phyloP scores from a whole-genome alignment of 2,329 filamentous ascomycete genomes.

The Endoconidiophora laricicola region DNA sequence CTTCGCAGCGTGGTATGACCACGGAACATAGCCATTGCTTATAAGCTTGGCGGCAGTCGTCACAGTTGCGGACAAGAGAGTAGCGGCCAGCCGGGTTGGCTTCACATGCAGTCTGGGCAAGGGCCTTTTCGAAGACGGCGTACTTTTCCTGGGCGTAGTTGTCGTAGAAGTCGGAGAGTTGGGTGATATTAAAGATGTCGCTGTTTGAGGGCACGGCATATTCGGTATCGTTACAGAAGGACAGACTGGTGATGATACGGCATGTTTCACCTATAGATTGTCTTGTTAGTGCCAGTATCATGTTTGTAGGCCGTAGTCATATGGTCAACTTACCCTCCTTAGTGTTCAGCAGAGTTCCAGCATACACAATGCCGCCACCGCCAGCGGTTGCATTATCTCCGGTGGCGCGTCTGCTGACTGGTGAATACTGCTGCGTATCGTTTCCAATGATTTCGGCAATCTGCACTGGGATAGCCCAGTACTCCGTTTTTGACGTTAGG shows the following conservation, averaged over 20 bases:
- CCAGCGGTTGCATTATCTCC: constrained; percentile 25
- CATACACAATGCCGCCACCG: constrained; percentile 63
- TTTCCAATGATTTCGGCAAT: constrained; percentile 34
- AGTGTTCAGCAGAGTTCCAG: constrained; percentile 56
- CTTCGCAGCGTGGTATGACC: constrained; percentile 79
- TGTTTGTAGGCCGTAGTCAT: neutral
- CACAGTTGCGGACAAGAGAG: constrained; percentile 62
- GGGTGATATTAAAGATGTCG: constrained; percentile 38
- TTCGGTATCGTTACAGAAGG: constrained; percentile 74
- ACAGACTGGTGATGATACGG: constrained; percentile 69
- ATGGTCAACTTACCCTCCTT: constrained; percentile 46
- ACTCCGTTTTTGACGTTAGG: constrained; percentile 54
- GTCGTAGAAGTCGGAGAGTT: constrained; percentile 63
- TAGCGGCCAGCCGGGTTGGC: constrained; percentile 57
- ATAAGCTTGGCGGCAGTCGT: constrained; percentile 64
- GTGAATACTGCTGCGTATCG: constrained; percentile 18
- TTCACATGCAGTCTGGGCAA: constrained; percentile 76
- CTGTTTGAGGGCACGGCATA: constrained; percentile 81
- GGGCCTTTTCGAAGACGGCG: constrained; percentile 60
- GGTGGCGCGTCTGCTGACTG: constrained; percentile 11
- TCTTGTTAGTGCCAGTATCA: neutral
- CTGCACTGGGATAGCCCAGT: constrained; percentile 57
- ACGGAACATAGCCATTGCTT: constrained; percentile 92
- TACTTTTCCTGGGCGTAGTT: constrained; percentile 52
- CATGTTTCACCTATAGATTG: constrained; percentile 52